A percentile compares a stretch with the other conserved stretches of the same genome.
Evolutionary conservation across 2,329 filamentous ascomycete species (phyloP).

Genomic region (Arthrobotrys conoides): DNA sequence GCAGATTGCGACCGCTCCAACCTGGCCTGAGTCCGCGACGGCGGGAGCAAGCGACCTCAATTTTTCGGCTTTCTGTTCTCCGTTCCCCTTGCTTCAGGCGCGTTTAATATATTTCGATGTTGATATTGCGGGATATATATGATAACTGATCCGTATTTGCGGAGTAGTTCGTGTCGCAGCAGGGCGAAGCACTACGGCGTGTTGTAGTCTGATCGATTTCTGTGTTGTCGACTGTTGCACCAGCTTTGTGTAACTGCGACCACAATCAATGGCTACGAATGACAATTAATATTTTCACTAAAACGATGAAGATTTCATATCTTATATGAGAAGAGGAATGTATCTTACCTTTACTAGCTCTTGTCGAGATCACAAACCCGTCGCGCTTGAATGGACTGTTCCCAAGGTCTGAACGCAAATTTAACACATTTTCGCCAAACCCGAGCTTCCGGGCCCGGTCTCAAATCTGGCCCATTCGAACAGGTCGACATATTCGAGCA

Average conservation of each 20-base stretch:
- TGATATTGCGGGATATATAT: background rate
- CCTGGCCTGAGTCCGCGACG: background rate
- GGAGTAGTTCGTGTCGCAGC: background rate
- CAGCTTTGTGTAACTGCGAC: background rate
- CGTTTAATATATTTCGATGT: conserved; percentile 1
- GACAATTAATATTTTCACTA: too few species aligned
- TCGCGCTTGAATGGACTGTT: too few species aligned
- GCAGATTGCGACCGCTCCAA: background rate
- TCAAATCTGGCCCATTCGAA: too few species aligned
- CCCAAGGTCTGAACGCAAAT: too few species aligned
- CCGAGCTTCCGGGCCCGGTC: too few species aligned
- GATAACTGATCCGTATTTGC: background rate
- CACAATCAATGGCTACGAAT: background rate
- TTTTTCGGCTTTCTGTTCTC: background rate
- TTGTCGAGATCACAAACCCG: too few species aligned
- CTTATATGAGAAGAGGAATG: too few species aligned
- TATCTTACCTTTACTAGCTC: too few species aligned
- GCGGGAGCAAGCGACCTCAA: conserved; percentile 16
- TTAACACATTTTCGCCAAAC: too few species aligned
- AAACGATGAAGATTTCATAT: too few species aligned
- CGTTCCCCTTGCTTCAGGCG: background rate
- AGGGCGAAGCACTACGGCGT: background rate
- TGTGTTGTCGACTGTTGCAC: conserved; percentile 43
- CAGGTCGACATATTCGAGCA: too few species aligned
- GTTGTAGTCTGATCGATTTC: conserved; percentile 46